Evolutionary conservation across 495 filamentous ascomycete species (phyloP).

Genomic region (Penicillium cosmopolitanum): DNA sequence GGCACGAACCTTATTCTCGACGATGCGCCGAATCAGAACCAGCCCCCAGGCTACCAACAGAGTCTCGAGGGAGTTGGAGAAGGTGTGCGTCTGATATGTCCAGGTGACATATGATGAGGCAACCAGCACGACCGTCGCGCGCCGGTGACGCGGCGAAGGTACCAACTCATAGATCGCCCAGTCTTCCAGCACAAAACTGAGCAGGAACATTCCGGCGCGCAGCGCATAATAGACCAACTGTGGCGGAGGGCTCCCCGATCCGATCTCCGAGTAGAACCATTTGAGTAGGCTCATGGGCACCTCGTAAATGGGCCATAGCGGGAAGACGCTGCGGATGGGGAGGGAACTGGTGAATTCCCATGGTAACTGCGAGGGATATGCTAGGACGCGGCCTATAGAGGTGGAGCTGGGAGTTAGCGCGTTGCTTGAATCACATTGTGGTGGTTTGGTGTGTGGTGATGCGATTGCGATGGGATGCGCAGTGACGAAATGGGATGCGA

Average conservation of each 20-base stretch:
- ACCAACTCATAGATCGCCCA: conserved; percentile 95
- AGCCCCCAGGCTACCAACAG: conserved; percentile 88
- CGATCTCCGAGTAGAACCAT: conserved; percentile 77
- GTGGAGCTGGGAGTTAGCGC: neutral
- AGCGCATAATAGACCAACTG: conserved; percentile 85
- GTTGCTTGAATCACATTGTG: neutral
- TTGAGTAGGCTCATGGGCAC: conserved; percentile 87
- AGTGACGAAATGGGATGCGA: neutral
- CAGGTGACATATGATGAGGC: conserved; percentile 98
- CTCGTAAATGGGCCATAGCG: conserved; percentile 92
- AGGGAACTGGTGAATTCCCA: conserved; percentile 91
- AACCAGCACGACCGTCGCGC: conserved; percentile 73
- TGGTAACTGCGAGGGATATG: conserved; percentile 79
- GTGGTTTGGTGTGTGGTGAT: neutral
- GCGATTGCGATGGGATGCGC: neutral
- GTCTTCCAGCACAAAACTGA: conserved; percentile 96
- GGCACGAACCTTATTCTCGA: conserved; percentile 67
- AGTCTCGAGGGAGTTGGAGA: conserved; percentile 96
- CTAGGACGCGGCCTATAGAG: conserved; percentile 77
- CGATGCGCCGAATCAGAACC: conserved; percentile 84
- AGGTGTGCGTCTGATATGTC: conserved; percentile 98
- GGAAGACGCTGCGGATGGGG: conserved; percentile 93
- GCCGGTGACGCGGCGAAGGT: conserved; percentile 70
- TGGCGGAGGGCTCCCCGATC: conserved; percentile 58
- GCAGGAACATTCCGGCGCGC: conserved; percentile 83